Base-by-base conservation (phyloP, 225 moss, liverwort and hornwort species). In the Pseudoscleropodium purum region DNA sequence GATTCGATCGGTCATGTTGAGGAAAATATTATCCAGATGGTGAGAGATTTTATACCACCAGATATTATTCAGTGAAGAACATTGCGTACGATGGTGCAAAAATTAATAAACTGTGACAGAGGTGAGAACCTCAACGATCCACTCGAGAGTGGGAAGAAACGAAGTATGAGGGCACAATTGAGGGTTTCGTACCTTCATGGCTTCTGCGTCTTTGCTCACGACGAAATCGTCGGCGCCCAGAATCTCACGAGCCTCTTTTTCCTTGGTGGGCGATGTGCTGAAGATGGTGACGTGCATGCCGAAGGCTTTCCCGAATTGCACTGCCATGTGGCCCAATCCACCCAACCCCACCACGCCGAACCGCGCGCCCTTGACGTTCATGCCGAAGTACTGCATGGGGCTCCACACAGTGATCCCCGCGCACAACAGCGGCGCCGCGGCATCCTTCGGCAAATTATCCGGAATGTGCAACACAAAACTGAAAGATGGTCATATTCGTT, bases 351-450 rank as follows among this genome's bases (percentile, higher is more conserved):
- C 90, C 34, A 97, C 67, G 6, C 95, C 97, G 47, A 97, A 96
- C 7, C 90, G 90, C 2, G 93, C 93, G 15, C 96, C 97, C 62
- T 90, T 90, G 34, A 94, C 88, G 45, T 85, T 91, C 96, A 96
- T 96, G 20, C 93, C 93, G 70, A 90, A 96, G 77, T 95, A 85
- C 66, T 92, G 92, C 96, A 97, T 97, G 15, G 96, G 97, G 56
- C 97, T 97, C 92, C 93, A 97, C 36, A 97, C 96, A 8, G 96
- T 97, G 43, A 98, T 92, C 23, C 98, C 98, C 2, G 97, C 98
- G 83, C 98, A 98, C 43, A 97, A 60, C 23, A 98, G 66, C 20
- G 98, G 98, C 24, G 98, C 97, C 39, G 97, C 96, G 8, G 90
- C 95, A 43, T 95, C 95, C 75, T 93, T 75, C 0, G 95, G 91